phyloP scores from a whole-genome alignment of 176 grass and related monocot genomes.

The Dendrocalamus sinicus region DNA sequence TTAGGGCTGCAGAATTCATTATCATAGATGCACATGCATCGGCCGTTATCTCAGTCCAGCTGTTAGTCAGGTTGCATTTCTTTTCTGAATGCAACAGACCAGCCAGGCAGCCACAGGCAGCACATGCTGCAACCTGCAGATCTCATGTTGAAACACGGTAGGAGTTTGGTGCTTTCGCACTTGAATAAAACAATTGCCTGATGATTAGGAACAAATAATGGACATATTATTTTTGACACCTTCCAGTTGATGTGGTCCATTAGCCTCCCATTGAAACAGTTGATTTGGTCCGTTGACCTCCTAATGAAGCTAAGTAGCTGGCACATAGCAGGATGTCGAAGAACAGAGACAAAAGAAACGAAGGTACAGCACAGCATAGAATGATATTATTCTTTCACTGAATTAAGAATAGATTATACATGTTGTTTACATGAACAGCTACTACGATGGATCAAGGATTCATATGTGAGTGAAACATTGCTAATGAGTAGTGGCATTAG shows the following conservation, averaged over 20 bases:
- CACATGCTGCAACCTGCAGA: background rate
- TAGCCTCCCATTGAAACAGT: background rate
- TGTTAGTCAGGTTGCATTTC: background rate
- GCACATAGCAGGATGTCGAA: constrained; percentile 16
- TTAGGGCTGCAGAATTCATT: background rate
- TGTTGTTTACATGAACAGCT: constrained; percentile 26
- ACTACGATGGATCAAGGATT: background rate
- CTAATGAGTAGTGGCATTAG: background rate
- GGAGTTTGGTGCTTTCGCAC: background rate
- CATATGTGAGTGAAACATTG: background rate
- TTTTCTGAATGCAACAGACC: constrained; percentile 19
- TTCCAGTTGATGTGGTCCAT: constrained; percentile 39
- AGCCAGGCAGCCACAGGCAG: background rate
- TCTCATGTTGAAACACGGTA: constrained; percentile 5
- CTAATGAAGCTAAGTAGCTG: constrained; percentile 32
- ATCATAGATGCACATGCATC: background rate
- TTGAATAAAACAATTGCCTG: background rate
- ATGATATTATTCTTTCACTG: background rate
- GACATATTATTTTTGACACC: background rate
- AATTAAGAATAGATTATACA: constrained; percentile 40
- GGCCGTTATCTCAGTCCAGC: background rate
- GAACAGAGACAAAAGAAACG: constrained; percentile 3
- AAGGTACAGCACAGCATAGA: constrained; percentile 16
- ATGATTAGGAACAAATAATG: constrained; percentile 24
- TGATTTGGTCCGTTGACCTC: constrained; percentile 27